Evolutionary conservation across 148 eudicot species (phyloP).

Genomic region (Oxyria digyna): DNA sequence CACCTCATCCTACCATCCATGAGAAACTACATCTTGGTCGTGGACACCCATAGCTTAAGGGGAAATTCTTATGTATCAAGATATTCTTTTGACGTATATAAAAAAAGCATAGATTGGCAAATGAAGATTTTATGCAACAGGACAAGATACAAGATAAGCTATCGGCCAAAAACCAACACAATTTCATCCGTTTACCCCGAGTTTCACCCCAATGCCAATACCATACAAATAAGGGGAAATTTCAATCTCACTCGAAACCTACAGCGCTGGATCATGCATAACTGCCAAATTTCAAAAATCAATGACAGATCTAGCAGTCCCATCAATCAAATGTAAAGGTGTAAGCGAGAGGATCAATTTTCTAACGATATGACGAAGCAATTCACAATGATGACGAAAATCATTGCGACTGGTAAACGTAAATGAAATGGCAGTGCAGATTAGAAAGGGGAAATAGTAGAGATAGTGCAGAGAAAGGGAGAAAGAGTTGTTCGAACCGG

Average conservation of each 20-base stretch:
- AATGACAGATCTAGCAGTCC: background rate
- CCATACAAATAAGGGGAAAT: background rate
- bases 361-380: background rate
- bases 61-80: background rate
- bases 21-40: background rate
- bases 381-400: background rate
- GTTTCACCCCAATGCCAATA: background rate
- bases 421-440: background rate
- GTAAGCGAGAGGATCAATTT: background rate
- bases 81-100: background rate
- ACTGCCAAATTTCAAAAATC: background rate
- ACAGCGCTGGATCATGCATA: background rate
- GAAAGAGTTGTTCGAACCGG: background rate
- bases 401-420: background rate
- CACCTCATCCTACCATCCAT: background rate
- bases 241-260: background rate
- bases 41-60: background rate
- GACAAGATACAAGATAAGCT: background rate
- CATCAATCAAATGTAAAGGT: background rate
- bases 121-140: background rate
- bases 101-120: background rate
- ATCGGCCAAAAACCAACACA: background rate
- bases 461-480: background rate
- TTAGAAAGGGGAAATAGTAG: background rate
- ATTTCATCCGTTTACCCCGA: background rate